Evolutionary conservation across 2,329 filamentous ascomycete genomes (phyloP).

Genomic region (Fusarium ramigenum): DNA sequence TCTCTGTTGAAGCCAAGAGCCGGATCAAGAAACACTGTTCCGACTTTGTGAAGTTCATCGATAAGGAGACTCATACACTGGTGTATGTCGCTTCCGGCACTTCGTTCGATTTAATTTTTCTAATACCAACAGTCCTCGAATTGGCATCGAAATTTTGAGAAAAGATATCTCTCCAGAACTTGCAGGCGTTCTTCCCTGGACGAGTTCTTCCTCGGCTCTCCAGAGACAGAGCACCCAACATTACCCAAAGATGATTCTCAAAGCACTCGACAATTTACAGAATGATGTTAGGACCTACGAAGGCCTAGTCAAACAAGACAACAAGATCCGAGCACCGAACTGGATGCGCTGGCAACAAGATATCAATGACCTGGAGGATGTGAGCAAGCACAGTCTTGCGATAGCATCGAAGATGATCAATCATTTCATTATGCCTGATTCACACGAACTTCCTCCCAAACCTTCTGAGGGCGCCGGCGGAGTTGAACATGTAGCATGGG

Average conservation of each 20-base stretch:
- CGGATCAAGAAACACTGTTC: slow-evolving; percentile 37
- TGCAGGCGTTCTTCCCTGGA: slow-evolving; percentile 32
- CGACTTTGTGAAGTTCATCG: slow-evolving; percentile 36
- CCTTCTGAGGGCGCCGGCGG: slow-evolving; percentile 35
- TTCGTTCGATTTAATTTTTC: not conserved
- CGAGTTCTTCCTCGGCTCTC: not conserved
- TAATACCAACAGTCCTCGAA: slow-evolving; percentile 5
- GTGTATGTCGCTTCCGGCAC: slow-evolving; percentile 12
- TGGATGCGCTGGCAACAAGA: slow-evolving; percentile 49
- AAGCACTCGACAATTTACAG: slow-evolving; percentile 33
- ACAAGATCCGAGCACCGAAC: slow-evolving; percentile 38
- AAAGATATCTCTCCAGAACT: slow-evolving; percentile 20
- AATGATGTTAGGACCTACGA: slow-evolving; percentile 39
- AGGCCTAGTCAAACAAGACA: slow-evolving; percentile 21
- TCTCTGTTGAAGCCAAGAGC: slow-evolving; percentile 31
- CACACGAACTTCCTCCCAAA: not conserved
- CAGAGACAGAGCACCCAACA: not conserved
- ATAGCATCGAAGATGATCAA: slow-evolving; percentile 41
- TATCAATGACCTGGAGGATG: slow-evolving; percentile 40
- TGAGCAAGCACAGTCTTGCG: slow-evolving; percentile 42
- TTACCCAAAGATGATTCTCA: slow-evolving; percentile 14
- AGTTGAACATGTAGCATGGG: slow-evolving; percentile 47
- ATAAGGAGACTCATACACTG: slow-evolving; percentile 18
- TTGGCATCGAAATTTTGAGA: not conserved
- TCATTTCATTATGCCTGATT: slow-evolving; percentile 41